Conservation (phyloP, 2,329 filamentous ascomycete genomes). For the Claviceps arundinis region DNA sequence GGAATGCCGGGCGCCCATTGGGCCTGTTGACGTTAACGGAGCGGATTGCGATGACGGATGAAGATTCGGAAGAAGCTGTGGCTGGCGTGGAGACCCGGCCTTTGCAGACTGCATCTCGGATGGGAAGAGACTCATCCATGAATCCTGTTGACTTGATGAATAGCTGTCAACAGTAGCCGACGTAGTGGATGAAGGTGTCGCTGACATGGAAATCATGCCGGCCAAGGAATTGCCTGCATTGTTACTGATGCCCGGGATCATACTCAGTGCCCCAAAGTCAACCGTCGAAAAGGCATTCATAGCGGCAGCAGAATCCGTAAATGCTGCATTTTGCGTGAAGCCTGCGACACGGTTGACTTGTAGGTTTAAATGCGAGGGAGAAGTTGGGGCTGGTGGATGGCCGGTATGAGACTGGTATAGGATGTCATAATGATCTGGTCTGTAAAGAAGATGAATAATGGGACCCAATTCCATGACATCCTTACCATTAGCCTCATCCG, state of each 20-base stretch:
- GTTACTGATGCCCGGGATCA: conserved; percentile 32
- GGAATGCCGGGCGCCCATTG: conserved; percentile 8
- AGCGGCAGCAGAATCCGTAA: conserved; percentile 25
- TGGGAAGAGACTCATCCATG: conserved; percentile 23
- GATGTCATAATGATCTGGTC: conserved; percentile 83
- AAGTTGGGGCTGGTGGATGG: conserved; percentile 15
- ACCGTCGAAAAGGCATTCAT: conserved; percentile 29
- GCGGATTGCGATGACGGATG: conserved; percentile 18
- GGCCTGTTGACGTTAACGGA: conserved; percentile 15
- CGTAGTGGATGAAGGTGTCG: conserved; percentile 15
- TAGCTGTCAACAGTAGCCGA: conserved; percentile 18
- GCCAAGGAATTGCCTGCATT: conserved; percentile 7
- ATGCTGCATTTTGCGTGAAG: conserved; percentile 32
- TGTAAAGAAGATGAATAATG: conserved; percentile 48
- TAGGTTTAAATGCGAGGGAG: conserved; percentile 14
- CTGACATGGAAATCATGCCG: conserved; percentile 21
- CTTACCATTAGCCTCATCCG: conserved; percentile 35
- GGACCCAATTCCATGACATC: conserved; percentile 30
- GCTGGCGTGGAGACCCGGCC: conserved; percentile 11
- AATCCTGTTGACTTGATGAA: conserved; percentile 20
- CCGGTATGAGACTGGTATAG: conserved; percentile 51
- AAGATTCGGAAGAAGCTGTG: conserved; percentile 18
- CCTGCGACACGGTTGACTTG: conserved; percentile 40
- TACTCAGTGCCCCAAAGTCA: conserved; percentile 29
- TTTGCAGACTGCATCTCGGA: conserved; percentile 13